Evolutionary conservation across 306 rosid species (phyloP), one percentile per base, ranked within the genome.

Genomic region (Prunus mume): DNA sequence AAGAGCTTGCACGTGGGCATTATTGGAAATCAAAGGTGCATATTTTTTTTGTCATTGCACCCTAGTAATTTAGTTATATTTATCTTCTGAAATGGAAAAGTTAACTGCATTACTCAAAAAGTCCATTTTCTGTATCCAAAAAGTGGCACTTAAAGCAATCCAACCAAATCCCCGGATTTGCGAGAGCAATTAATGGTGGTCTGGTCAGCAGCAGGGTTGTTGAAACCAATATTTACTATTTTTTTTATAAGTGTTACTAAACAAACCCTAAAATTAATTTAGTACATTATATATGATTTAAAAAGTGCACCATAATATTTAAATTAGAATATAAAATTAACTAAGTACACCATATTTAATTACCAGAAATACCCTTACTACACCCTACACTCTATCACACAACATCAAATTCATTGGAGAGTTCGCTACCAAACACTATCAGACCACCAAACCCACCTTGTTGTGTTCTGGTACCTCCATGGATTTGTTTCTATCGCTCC

Each of bases 281-380:
- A 6, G 2, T 34, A 5, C 0, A 34, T 34, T 34, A 34, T 34
- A 34, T 5, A 34, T 5, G 0, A 34, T 34, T 34, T 5, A 34
- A n/a, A n/a, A n/a, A 34, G 8, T 1, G 6, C 2, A 34, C 0
- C 0, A 0, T 34, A 34, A 34, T 34, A 34, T 34, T 34, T 34
- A 34, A 34, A 34, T 34, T 34, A 34, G 5, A 5, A 34, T 34
- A 34, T 5, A 34, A 34, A 34, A 34, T 34, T 34, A 34, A 34
- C 0, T 34, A 5, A 6, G 0, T 34, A 5, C 41, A 34, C 0
- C 0, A 34, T 34, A 34, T 34, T 34, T 34, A 34, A 34, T 1
- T 34, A 34, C 0, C 2, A 5, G 0, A 5, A 34, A 34, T 34
- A 34, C 0, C 0, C 0, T 5, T 32, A 0, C 0, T 5, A 32